Conservation (phyloP, 192 early-diverging fungal species). For the Irineochytrium annulatum region DNA sequence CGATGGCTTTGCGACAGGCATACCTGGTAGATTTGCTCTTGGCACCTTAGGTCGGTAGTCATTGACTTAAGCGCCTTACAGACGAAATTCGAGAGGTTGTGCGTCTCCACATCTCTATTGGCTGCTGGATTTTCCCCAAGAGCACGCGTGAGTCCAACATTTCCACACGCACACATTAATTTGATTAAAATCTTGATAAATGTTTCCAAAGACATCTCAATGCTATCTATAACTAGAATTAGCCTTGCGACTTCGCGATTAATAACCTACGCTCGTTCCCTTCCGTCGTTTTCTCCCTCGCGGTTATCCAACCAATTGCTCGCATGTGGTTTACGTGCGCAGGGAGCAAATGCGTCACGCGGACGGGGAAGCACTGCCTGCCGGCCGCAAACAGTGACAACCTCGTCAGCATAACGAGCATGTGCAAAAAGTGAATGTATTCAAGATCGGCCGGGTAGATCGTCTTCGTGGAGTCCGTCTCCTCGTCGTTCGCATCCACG, state of each 20-base stretch:
- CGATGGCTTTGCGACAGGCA: too few species aligned
- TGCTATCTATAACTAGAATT: too few species aligned
- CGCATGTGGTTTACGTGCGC: too few species aligned
- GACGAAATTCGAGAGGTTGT: conserved; percentile 34
- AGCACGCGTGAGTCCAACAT: conserved; percentile 3
- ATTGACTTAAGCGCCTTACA: conserved; percentile 13
- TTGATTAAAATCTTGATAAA: conserved; percentile 27
- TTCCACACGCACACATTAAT: conserved; percentile 25
- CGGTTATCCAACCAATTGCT: too few species aligned
- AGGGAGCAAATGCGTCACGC: too few species aligned
- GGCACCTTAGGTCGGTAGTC: neutral
- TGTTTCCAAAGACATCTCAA: conserved; percentile 9
- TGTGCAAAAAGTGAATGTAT: conserved; percentile 43
- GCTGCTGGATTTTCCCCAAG: neutral
- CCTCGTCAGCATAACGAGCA: conserved; percentile 35
- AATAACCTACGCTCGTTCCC: too few species aligned
- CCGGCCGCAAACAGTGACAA: conserved; percentile 29
- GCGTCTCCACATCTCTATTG: conserved; percentile 2
- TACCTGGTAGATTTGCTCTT: conserved; percentile 29
- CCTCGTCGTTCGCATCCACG: conserved; percentile 41
- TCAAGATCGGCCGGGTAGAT: conserved; percentile 32
- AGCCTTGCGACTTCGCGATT: too few species aligned
- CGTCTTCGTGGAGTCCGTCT: conserved; percentile 13
- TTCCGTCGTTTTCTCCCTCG: too few species aligned
- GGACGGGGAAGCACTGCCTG: conserved; percentile 34